Evolutionary conservation across 2,329 filamentous ascomycete species (phyloP), one percentile per base, ranked within the genome.

Genomic region (Rutstroemia sydowiana): DNA sequence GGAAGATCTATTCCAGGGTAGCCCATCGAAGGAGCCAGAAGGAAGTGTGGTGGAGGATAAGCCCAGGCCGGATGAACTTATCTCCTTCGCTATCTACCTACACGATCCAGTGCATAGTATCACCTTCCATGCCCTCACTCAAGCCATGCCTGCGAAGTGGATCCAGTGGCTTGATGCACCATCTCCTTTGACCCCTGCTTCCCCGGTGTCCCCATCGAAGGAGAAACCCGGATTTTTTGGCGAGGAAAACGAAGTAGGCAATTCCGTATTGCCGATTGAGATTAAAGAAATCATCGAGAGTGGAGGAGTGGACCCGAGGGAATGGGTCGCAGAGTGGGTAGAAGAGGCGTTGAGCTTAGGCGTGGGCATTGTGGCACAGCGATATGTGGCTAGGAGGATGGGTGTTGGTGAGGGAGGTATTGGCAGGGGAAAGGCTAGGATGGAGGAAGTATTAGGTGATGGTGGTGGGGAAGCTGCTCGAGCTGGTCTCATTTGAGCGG

Each of bases 321-420:
- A 98, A 69, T 98, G 93, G 93, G 88, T 95, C 34, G 87, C 91
- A 3, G 93, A 97, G 69, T 98, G 93, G 93, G 79, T 98, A 43
- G 92, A 97, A 71, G 92, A 97, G 71, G 73, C 84, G 0, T 75
- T 98, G 30, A 82, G 76, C 37, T 73, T 97, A 45, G 80, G 83
- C 3, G 80, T 95, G 0, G 92, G 93, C 16, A 75, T 95, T 7
- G 85, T 97, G 3, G 93, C 93, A 2, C 93, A 98, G 76, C 78
- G 91, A 57, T 98, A 98, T 66, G 93, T 98, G 18, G 92, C 93
- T 4, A 81, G 87, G 55, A 77, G 93, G 52, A 98, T 98, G 93
- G 92, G 93, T 11, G 92, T 98, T 9, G 92, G 92, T 11, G 89
- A 95, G 69, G 87, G 87, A 10, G 74, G 75, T 5, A 70, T 81